Evolutionary conservation across 495 filamentous ascomycete genomes (phyloP), one percentile per base, ranked within the genome.

Genomic region (Daldinia childiae): DNA sequence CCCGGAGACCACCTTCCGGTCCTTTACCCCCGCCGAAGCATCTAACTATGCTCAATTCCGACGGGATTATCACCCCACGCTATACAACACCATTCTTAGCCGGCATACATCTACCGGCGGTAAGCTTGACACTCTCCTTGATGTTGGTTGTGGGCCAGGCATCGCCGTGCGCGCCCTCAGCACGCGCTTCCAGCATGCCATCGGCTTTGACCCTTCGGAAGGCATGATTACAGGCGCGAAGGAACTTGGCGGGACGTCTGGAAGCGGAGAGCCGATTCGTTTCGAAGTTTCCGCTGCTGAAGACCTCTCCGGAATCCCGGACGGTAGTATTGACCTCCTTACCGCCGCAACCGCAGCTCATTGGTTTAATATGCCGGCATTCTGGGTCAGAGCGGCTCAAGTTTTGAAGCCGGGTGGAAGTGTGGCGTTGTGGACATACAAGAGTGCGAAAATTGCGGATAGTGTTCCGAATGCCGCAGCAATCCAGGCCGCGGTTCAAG

Each of bases 391-490:
- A 6, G 62, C 62, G 17, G 62, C 62, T n/a, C 38, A 57, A 11
- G 62, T 64, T 1, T 51, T 64, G 15, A 64, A 64, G 19, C 62
- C 62, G 15, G 62, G 62, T 38, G 62, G 62, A 17, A 56, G 51
- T n/a, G 62, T 64, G 6, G 62, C 62, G 7, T 7, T 64, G 8
- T 64, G 62, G 62, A 45, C 62, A 4, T 11, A 24, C 6, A 48
- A 2, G 1, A 45, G 41, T 5, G 62, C 38, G 6, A 12, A 21
- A 11, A 48, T 48, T 15, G 43, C 43, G 17, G 43, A 48, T 24
- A 48, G 43, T 11, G 43, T 48, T 21, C 43, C 43, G 43, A 48
- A 48, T 15, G 19, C 43, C 43, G 43, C 43, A 4, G 43, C 43
- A 9, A 48, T 48, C 9, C 43, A 48, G 43, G 43, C 43, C 3